Evolutionary conservation across 495 filamentous ascomycete genomes (phyloP), one percentile per base, ranked within the genome.

Genomic region (Aspergillus ellipticus): DNA sequence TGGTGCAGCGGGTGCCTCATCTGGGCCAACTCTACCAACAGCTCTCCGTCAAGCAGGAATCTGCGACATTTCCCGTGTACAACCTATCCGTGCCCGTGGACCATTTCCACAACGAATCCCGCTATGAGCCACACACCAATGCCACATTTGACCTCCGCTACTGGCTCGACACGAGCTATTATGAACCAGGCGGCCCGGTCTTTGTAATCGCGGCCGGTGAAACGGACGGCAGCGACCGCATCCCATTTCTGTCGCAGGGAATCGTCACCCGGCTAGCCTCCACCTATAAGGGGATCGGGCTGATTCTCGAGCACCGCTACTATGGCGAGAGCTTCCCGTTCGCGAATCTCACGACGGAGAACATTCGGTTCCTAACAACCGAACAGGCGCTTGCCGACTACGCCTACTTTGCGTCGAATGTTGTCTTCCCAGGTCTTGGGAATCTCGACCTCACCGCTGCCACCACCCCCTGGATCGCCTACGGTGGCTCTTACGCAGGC

Each of bases 241-340:
- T 89, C 16, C 80, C 79, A 0, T 88, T 78, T 62, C 70, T 90
- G 9, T 83, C 88, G 60, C 86, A 89, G 61, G 88, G 88, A 39
- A 82, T 92, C 46, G 73, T 85, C 4, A 72, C 79, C 31, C 73
- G 86, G 53, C 74, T 92, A 22, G 79, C 82, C 7, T 62, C 82
- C 55, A 81, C 81, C 4, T 89, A 87, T 0, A 64, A 79, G 51
- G 88, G 88, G 0, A 67, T 92, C n/a, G 85, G 82, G 1, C 87
- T 92, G 24, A 80, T 92, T 51, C 74, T 90, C 15, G 88, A 92
- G 69, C 88, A 90, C 59, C 79, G 86, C 21, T 90, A 89, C 73
- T 90, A 89, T 55, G 87, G 87, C 6, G 72, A 63, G 17, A 87
- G 83, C 63, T 79, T 81, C 50, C 85, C 86, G 0, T 74, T 73